These are phyloP conservation scores for Ustilago trichophora DNA, from an alignment of 1,284 basidiomycete genomes.

Conservation along the genomic window DNA sequence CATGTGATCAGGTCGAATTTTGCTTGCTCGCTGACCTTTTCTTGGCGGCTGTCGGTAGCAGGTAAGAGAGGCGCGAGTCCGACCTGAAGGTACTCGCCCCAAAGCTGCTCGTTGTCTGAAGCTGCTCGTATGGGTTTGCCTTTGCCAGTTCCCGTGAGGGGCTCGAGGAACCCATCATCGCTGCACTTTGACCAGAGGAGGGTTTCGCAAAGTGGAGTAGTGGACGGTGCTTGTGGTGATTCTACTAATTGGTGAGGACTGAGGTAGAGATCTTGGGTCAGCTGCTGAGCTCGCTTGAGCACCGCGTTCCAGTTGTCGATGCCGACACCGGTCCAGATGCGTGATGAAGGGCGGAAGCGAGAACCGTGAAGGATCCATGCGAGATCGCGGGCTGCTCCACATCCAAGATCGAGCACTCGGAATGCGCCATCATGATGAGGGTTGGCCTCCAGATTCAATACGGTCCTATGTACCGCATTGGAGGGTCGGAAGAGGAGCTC, in stretches of 20 bases:
- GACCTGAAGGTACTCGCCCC: constrained; percentile 1
- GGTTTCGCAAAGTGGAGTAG: constrained; percentile 7
- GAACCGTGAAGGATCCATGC: constrained; percentile 44
- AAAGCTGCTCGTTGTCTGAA: background rate
- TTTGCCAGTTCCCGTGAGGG: constrained; percentile 31
- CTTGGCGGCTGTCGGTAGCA: rapidly evolving
- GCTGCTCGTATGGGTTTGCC: constrained; percentile 9
- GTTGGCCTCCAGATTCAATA: constrained; percentile 4
- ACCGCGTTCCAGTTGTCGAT: constrained; percentile 47
- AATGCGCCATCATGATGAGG: background rate
- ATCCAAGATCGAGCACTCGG: constrained; percentile 34
- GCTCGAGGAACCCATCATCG: constrained; percentile 21
- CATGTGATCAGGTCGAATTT: constrained; percentile 30
- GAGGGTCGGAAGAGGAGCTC: constrained; percentile 34
- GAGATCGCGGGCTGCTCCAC: constrained; percentile 37
- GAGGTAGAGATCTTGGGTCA: constrained; percentile 34
- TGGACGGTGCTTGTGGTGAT: background rate
- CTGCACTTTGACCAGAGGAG: constrained; percentile 41
- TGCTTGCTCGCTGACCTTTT: background rate
- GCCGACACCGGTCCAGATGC: constrained; percentile 27
- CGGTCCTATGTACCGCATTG: constrained; percentile 17
- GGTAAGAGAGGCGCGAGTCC: constrained; percentile 16
- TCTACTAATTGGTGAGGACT: background rate
- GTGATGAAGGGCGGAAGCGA: constrained; percentile 1
- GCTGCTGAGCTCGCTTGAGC: constrained; percentile 20